phyloP scores from a whole-genome alignment of 2,329 filamentous ascomycete species.

The Xylaria sp. region DNA sequence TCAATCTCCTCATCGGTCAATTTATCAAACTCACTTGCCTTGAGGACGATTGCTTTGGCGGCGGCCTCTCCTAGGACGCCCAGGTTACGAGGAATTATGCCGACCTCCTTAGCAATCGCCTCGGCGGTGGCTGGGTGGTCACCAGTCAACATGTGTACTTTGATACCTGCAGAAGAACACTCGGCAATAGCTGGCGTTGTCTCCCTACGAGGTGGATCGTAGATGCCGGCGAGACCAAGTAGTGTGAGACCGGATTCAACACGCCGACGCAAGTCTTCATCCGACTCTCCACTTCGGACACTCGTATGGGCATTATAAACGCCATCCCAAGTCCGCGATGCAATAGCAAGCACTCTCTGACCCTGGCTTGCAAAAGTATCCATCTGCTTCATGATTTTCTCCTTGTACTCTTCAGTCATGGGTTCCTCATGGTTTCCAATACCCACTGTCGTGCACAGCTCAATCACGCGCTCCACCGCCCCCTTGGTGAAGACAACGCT shows the following conservation, averaged over 20 bases:
- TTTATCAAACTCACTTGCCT: conserved; percentile 72
- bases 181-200: conserved; percentile 66
- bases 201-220: conserved; percentile 79
- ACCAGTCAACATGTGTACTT: conserved; percentile 79
- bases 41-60: conserved; percentile 66
- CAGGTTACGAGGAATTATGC: conserved; percentile 64
- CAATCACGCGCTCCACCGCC: conserved; percentile 55
- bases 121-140: conserved; percentile 74
- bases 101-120: conserved; percentile 73
- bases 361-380: conserved; percentile 59
- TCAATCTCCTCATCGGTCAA: conserved; percentile 73
- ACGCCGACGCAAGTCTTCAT: conserved; percentile 48
- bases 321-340: conserved; percentile 56
- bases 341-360: conserved; percentile 66
- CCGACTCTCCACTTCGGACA: conserved; percentile 29
- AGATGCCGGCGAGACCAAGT: conserved; percentile 77
- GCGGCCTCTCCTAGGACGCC: conserved; percentile 54
- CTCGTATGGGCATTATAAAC: conserved; percentile 35
- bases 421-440: conserved; percentile 38
- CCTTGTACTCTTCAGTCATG: conserved; percentile 48
- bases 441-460: conserved; percentile 48
- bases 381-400: conserved; percentile 48
- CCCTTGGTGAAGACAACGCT: conserved; percentile 58
- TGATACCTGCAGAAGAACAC: conserved; percentile 68
- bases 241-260: conserved; percentile 67